These are phyloP conservation scores for Eragrostis tef DNA, from an alignment of 202 grass and related monocot species.

Conservation along the genomic window DNA sequence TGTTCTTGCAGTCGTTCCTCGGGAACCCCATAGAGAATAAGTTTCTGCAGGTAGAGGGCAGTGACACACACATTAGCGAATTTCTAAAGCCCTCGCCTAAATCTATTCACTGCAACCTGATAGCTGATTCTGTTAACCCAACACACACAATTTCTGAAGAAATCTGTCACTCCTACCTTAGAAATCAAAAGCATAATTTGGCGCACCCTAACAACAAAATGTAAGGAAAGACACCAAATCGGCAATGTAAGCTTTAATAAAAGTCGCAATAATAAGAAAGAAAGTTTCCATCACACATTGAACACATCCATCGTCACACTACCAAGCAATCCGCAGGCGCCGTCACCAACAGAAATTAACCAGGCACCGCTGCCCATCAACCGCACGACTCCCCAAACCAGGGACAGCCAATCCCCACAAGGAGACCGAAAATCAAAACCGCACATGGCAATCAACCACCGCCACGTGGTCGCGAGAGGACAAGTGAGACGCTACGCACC, in stretches of 20 bases:
- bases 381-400: background rate
- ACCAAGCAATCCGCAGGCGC: background rate
- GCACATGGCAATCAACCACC: background rate
- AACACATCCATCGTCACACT: background rate
- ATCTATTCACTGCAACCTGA: background rate
- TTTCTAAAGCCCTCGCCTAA: conserved; percentile 1
- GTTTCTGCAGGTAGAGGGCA: conserved; percentile 63
- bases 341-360: background rate
- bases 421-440: background rate
- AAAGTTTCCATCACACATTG: background rate
- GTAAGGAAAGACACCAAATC: background rate
- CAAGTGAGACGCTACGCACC: conserved; percentile 10
- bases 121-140: background rate
- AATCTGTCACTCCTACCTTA: background rate
- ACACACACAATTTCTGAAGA: background rate
- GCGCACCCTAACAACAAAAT: background rate
- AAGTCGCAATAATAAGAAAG: background rate
- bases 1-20: conserved; percentile 51
- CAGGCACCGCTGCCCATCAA: too few relatives aligned
- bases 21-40: conserved; percentile 66
- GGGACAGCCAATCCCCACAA: background rate
- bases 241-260: background rate
- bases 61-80: conserved; percentile 17
- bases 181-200: background rate
- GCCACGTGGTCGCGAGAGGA: background rate